Conservation (phyloP, 1,284 basidiomycete species). For the Leccinum pallidistipes region DNA sequence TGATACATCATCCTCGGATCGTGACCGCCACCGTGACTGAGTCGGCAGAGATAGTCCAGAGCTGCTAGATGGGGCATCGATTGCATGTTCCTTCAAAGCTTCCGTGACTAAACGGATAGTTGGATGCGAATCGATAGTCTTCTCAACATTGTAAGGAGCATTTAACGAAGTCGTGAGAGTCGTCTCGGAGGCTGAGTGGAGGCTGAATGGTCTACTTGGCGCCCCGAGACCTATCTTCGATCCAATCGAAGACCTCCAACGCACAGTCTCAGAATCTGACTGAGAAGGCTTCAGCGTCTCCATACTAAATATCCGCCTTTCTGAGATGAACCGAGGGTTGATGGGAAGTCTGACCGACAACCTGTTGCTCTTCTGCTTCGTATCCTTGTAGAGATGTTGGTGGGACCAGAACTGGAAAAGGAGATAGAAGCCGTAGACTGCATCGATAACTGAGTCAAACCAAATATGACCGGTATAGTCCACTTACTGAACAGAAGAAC, state of each 20-base stretch:
- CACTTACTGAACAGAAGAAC: constrained; percentile 68
- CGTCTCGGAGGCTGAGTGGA: constrained; percentile 29
- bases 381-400: constrained; percentile 73
- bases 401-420: constrained; percentile 90
- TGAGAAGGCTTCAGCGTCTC: constrained; percentile 20
- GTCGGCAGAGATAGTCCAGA: constrained; percentile 9
- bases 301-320: constrained; percentile 27
- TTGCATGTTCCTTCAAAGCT: constrained; percentile 1
- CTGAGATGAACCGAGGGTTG: constrained; percentile 31
- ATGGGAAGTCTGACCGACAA: constrained; percentile 39
- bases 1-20: constrained; percentile 20
- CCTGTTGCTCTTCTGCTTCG: constrained; percentile 43
- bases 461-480: background rate
- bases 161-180: constrained; percentile 23
- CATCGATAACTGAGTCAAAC: constrained; percentile 4
- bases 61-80: background rate
- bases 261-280: constrained; percentile 26
- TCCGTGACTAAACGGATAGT: constrained; percentile 29
- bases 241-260: constrained; percentile 15
- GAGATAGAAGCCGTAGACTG: constrained; percentile 75
- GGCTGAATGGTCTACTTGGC: constrained; percentile 9
- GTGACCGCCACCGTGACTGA: constrained; percentile 11
- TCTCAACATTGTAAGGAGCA: constrained; percentile 7
- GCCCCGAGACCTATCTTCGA: constrained; percentile 10
- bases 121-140: constrained; percentile 12